A percentile compares a stretch with the other conserved stretches of the same genome.
Conservation (phyloP, 2,329 filamentous ascomycete genomes). For the Cytospora schulzeri region DNA sequence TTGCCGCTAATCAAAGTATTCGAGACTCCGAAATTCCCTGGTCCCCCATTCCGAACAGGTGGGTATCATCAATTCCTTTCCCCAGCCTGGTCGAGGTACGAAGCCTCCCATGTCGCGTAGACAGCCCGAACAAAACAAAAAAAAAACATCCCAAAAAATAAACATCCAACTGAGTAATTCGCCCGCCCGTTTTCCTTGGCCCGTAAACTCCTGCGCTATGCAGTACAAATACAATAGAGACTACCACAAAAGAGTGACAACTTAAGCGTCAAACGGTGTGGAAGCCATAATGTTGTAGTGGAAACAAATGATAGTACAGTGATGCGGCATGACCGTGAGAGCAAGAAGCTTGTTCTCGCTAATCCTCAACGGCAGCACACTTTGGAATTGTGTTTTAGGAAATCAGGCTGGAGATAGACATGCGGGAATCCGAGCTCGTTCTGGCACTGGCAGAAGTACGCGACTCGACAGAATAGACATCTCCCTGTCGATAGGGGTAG, state of each 20-base stretch:
- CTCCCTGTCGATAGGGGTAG: not conserved
- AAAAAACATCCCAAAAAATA: not conserved
- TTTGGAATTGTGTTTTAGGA: not conserved
- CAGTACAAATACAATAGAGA: slow-evolving; percentile 3
- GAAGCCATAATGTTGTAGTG: not conserved
- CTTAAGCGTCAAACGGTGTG: not conserved
- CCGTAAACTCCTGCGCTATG: slow-evolving; percentile 22
- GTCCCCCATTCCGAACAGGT: slow-evolving; percentile 11
- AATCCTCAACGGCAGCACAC: not conserved
- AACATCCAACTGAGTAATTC: not conserved
- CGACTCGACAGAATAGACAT: not conserved
- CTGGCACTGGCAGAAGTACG: not conserved
- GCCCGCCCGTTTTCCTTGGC: slow-evolving; percentile 6
- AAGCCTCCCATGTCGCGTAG: slow-evolving; percentile 1
- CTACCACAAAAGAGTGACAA: not conserved
- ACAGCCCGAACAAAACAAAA: slow-evolving; percentile 6
- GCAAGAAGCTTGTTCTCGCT: not conserved
- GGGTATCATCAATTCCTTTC: slow-evolving; percentile 14
- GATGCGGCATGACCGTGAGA: not conserved
- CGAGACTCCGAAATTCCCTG: slow-evolving; percentile 2
- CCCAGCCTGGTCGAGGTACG: not conserved
- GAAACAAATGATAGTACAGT: slow-evolving; percentile 1
- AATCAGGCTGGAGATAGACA: slow-evolving; percentile 2
- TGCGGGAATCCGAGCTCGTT: slow-evolving; percentile 2
- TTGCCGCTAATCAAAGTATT: not conserved